Evolutionary conservation across 2,329 filamentous ascomycete genomes (phyloP), one percentile per base, ranked within the genome.

Genomic region (Colletotrichum trifolii): DNA sequence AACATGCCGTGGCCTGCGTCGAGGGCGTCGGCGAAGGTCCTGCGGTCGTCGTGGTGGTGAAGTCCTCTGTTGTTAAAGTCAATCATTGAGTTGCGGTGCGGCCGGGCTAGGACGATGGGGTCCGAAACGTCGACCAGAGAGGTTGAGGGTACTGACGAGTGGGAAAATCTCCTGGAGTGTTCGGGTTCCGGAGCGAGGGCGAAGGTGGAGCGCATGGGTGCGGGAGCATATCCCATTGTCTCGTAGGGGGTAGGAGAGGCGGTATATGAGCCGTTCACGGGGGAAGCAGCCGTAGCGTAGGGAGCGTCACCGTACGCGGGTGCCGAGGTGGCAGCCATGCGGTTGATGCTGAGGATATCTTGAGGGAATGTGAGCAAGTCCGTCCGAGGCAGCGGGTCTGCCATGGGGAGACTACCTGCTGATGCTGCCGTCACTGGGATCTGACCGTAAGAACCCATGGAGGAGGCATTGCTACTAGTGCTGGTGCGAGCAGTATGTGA

Each of bases 1-100:
- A 97, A 87, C 92, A 98, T 97, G 71, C 94, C 93, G 67, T 96
- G 91, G 76, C 94, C 94, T 33, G 94, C 94, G 76, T 97, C 95
- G 61, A 98, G 88, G 35, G 93, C 93, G 75, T 97, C 95, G 70
- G 91, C 92, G 76, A 94, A 96, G 71, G 89, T 91, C 71, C 90
- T 77, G 83, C 89, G 75, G 80, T 87, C 81, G 79, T 86, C 76
- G 79, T 77, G 75, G 17, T 76, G 82, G 36, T 65, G 62, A 55
- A 66, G 42, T 45, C 64, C 65, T 69, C 72, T 75, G 70, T 69
- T 66, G 54, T 53, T 79, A 78, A 85, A 83, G 87, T 91, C 87
- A 89, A 89, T 83, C 78, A 88, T 79, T 74, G 87, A 86, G 77
- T 82, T 86, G 79, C 85, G 87, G 76, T 82, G 86, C 73, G 85